These are phyloP conservation scores for Acacia pycnantha DNA, from an alignment of 331 rosid genomes.

Conservation along the genomic window DNA sequence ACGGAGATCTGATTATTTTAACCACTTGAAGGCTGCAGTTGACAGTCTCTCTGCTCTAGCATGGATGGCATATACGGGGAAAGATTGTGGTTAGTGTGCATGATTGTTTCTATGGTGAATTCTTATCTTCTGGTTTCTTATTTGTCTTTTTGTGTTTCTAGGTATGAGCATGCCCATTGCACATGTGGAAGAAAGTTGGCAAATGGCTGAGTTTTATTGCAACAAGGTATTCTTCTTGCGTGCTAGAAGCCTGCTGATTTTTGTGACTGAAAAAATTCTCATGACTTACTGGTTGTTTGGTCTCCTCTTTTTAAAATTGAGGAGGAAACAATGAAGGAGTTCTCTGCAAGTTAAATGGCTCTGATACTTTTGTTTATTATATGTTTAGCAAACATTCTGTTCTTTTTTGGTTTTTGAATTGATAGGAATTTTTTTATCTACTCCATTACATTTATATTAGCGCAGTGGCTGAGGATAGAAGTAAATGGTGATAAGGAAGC, in stretches of 20 bases:
- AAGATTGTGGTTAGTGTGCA: slow-evolving; percentile 78
- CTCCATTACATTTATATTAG: slow-evolving; percentile 5
- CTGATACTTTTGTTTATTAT: neutral
- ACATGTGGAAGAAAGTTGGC: slow-evolving; percentile 99
- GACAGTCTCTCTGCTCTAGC: slow-evolving; percentile 96
- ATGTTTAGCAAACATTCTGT: neutral
- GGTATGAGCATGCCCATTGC: slow-evolving; percentile 99
- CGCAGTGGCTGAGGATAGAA: slow-evolving; percentile 23
- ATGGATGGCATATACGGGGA: slow-evolving; percentile 90
- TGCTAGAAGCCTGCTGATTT: slow-evolving; percentile 22
- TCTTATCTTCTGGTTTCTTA: slow-evolving; percentile 24
- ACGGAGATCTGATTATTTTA: slow-evolving; percentile 81
- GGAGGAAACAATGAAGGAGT: slow-evolving; percentile 20
- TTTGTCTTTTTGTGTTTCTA: slow-evolving; percentile 34
- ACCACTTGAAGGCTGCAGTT: slow-evolving; percentile 84
- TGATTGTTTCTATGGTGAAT: slow-evolving; percentile 21
- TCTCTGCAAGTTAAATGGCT: neutral
- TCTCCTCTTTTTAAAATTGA: slow-evolving; percentile 7
- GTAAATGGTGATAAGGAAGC: slow-evolving; percentile 7
- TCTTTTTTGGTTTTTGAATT: neutral
- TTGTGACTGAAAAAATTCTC: slow-evolving; percentile 11
- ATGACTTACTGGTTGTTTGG: neutral
- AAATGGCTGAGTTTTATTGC: slow-evolving; percentile 95
- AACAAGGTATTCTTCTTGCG: slow-evolving; percentile 72
- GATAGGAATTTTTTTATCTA: neutral